Evolutionary conservation across 78 protist genomes (phyloP).

Genomic region (Dictyostelium firmibasis): DNA sequence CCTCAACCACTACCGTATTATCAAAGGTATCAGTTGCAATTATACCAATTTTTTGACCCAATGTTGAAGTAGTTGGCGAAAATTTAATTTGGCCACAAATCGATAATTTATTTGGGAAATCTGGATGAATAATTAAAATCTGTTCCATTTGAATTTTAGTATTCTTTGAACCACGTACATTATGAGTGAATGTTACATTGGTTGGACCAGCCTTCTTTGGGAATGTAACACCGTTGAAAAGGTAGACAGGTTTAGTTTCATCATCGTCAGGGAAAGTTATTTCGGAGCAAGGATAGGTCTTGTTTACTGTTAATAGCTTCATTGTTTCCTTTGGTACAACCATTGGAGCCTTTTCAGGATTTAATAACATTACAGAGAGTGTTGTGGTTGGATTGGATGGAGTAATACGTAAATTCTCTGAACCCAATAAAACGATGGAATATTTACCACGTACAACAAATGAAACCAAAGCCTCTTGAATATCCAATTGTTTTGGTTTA

Average conservation of each 20-base stretch:
- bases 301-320: background rate
- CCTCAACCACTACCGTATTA: background rate
- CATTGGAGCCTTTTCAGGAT: conserved; percentile 15
- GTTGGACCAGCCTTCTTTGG: conserved; percentile 40
- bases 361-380: background rate
- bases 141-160: conserved; percentile 2
- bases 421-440: background rate
- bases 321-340: background rate
- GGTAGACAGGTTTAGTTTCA: conserved; percentile 4
- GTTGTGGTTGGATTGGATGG: background rate
- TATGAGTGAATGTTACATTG: background rate
- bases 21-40: background rate
- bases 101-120: background rate
- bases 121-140: conserved; percentile 14
- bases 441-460: conserved; percentile 19
- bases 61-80: background rate
- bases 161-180: background rate
- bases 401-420: background rate
- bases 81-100: background rate
- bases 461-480: conserved; percentile 13
- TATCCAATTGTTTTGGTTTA: background rate
- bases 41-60: background rate
- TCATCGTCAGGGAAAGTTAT: background rate
- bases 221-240: background rate
- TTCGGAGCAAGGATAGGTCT: background rate